Evolutionary conservation across 768 basidiomycete species (phyloP), one percentile per base, ranked within the genome.

Genomic region (Tulasnella sp.): DNA sequence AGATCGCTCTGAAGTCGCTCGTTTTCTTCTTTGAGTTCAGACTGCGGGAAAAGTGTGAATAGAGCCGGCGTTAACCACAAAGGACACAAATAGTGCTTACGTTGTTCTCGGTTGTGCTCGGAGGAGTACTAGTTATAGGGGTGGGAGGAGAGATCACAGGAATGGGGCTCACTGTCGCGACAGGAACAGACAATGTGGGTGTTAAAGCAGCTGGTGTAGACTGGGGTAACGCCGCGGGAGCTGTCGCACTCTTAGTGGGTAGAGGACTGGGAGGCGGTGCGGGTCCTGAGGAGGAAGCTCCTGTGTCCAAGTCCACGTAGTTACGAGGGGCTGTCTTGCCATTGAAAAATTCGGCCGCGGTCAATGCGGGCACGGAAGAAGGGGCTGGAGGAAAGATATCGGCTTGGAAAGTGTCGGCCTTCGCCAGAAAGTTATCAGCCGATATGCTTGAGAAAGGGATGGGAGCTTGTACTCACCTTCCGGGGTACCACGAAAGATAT

Each of bases 331-430:
- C 76, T 9, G 72, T 72, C 68, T 92, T 93, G 42, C 91, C 90
- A 9, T 72, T 67, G 68, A 96, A 89, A 70, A 86, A 96, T 58
- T 95, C 89, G 54, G 77, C 71, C 7, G 92, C 83, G 16, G 76
- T 71, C 42, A 92, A 73, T 5, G 87, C 77, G 13, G 90, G 76
- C 60, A 92, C 84, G 50, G 72, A 65, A 4, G 89, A 87, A 0
- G 79, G 79, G 0, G 90, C 93, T 7, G 88, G 86, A 4, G 95
- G 93, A 73, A 78, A 98, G 64, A 98, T 93, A 65, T 96, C 93
- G 12, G 89, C 81, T 66, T 98, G 93, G 86, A 96, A 98, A 4
- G 81, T 79, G 53, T 98, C 91, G 32, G 91, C 76, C 86, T 90
- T 63, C 3, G 19, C 33, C 5, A 32, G 4, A 24, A 32, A 56